Conservation (phyloP, 495 filamentous ascomycete genomes). For the Penicillium samsonianum region DNA sequence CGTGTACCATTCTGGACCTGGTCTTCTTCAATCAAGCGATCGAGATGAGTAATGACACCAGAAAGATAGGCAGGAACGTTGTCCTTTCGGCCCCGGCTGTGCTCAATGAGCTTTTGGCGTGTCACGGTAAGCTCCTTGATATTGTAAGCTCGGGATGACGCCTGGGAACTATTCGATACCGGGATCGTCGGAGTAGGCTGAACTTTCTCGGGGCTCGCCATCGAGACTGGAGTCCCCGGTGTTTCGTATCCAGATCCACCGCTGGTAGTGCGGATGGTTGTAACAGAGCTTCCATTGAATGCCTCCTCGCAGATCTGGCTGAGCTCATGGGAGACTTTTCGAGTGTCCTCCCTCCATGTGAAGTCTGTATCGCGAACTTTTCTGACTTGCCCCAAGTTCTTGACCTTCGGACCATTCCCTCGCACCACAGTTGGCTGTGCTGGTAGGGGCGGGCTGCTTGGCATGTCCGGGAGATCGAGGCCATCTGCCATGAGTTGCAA, state of each 20-base stretch:
- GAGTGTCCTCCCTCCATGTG: conserved; percentile 60
- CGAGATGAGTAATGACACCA: conserved; percentile 61
- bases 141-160: conserved; percentile 40
- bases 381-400: conserved; percentile 32
- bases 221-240: conserved; percentile 53
- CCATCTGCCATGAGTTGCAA: conserved; percentile 27
- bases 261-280: conserved; percentile 47
- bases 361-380: conserved; percentile 48
- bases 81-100: conserved; percentile 39
- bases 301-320: conserved; percentile 75
- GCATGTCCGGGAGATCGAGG: conserved; percentile 21
- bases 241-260: conserved; percentile 50
- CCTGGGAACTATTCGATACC: conserved; percentile 8
- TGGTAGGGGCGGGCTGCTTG: conserved; percentile 42
- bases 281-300: conserved; percentile 71
- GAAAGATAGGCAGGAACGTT: conserved; percentile 51
- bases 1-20: conserved; percentile 5
- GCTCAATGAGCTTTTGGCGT: conserved; percentile 55
- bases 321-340: conserved; percentile 66
- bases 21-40: conserved; percentile 59
- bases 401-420: conserved; percentile 27
- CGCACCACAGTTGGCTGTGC: conserved; percentile 45
- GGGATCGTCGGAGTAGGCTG: conserved; percentile 10
- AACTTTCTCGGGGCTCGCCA: conserved; percentile 34
- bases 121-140: conserved; percentile 57